Conservation (phyloP, 148 eudicot genomes). For the Cornus controversa region DNA sequence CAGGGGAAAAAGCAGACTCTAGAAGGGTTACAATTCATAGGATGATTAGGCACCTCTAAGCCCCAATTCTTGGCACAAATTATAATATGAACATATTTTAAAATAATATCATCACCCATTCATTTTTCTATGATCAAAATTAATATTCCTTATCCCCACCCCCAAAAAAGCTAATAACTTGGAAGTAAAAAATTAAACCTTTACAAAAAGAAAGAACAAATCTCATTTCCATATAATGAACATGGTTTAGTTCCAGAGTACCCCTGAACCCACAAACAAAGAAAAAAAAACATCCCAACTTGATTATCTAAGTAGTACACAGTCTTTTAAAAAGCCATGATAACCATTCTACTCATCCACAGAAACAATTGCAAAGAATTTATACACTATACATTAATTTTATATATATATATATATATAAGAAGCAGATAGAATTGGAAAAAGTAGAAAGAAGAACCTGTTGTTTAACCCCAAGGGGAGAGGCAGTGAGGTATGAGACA, state of each 20-base stretch:
- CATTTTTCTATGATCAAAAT: background rate
- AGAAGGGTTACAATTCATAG: background rate
- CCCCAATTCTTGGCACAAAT: background rate
- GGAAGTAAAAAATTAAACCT: background rate
- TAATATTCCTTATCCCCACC: background rate
- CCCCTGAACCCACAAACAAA: too few relatives aligned
- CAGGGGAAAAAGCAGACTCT: background rate
- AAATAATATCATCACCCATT: background rate
- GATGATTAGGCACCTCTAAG: background rate
- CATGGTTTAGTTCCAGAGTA: background rate
- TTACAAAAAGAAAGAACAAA: background rate
- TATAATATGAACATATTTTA: background rate
- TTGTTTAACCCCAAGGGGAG: slow-evolving; percentile 86
- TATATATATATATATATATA: background rate
- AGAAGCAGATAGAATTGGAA: background rate
- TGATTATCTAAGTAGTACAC: background rate
- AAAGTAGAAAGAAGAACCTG: slow-evolving; percentile 56
- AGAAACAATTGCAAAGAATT: background rate
- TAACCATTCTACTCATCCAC: background rate
- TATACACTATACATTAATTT: background rate
- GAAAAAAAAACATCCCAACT: background rate
- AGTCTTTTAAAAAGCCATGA: background rate
- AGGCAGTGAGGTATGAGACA: slow-evolving; percentile 63
- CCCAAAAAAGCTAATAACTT: too few relatives aligned
- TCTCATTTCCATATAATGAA: background rate